Evolutionary conservation across 208 protist species (phyloP).

Genomic region (Balamuthia mandrillaris): DNA sequence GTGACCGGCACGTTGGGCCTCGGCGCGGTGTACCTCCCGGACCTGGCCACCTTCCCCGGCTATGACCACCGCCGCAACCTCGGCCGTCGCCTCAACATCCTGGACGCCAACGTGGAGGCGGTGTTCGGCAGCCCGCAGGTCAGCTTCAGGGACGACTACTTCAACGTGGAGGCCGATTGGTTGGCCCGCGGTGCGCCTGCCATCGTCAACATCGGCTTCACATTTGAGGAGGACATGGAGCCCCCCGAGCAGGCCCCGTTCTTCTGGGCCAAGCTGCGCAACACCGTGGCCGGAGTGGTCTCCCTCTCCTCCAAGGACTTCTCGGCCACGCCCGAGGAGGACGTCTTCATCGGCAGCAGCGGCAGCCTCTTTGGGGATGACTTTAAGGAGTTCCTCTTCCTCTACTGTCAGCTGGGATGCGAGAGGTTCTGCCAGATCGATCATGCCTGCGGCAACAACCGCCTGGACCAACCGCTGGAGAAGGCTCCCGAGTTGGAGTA

Average conservation of each 20-base stretch:
- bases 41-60: not conserved
- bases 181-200: not conserved
- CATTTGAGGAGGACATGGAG: not conserved
- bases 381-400: not conserved
- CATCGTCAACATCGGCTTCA: not conserved
- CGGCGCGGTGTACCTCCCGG: not conserved
- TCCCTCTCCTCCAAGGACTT: not conserved
- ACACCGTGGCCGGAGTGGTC: not conserved
- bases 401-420: not conserved
- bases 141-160: not conserved
- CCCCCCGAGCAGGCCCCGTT: not conserved
- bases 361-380: not conserved
- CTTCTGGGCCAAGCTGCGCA: not conserved
- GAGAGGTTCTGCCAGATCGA: not conserved
- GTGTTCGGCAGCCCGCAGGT: not conserved
- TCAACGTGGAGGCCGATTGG: not conserved
- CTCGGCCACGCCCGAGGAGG: too few relatives aligned
- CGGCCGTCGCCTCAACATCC: not conserved
- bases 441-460: not conserved
- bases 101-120: not conserved
- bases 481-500: too few relatives aligned
- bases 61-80: not conserved
- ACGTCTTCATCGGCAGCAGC: too few relatives aligned
- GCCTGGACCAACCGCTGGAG: too few relatives aligned
- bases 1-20: not conserved